phyloP scores from a whole-genome alignment of 495 filamentous ascomycete species.

The Daldinia childiae region DNA sequence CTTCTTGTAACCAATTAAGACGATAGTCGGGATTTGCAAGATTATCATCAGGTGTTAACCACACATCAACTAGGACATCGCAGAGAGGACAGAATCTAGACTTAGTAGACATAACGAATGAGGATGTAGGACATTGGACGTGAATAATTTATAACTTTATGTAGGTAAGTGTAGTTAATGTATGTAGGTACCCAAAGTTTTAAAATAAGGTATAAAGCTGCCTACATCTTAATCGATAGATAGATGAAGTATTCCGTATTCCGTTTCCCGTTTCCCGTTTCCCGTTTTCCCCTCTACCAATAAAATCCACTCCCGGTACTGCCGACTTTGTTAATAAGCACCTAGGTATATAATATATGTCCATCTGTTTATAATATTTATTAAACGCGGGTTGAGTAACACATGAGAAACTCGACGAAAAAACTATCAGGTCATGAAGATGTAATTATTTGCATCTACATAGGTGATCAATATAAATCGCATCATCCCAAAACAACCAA shows the following conservation, averaged over 20 bases:
- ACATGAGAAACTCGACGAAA: neutral
- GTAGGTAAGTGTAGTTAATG: no score
- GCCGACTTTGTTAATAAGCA: no score
- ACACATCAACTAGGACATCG: neutral
- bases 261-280: no score
- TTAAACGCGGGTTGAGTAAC: neutral
- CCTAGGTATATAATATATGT: neutral
- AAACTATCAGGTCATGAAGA: neutral
- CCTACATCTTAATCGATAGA: no score
- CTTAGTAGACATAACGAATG: neutral
- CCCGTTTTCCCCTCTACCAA: neutral
- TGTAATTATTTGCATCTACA: neutral
- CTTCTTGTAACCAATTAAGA: conserved; percentile 22
- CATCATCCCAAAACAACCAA: neutral
- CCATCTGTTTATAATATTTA: neutral
- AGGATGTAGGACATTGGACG: neutral
- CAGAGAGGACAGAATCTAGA: neutral
- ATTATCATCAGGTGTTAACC: neutral
- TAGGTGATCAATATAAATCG: conserved; percentile 6
- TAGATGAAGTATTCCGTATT: no score
- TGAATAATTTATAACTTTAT: no score
- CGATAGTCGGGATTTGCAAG: conserved; percentile 12
- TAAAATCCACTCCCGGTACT: neutral
- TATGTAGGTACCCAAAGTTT: no score
- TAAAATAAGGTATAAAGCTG: no score